These are phyloP conservation scores for Fusarium chaquense DNA, from an alignment of 2,329 filamentous ascomycete genomes.

Conservation along the genomic window DNA sequence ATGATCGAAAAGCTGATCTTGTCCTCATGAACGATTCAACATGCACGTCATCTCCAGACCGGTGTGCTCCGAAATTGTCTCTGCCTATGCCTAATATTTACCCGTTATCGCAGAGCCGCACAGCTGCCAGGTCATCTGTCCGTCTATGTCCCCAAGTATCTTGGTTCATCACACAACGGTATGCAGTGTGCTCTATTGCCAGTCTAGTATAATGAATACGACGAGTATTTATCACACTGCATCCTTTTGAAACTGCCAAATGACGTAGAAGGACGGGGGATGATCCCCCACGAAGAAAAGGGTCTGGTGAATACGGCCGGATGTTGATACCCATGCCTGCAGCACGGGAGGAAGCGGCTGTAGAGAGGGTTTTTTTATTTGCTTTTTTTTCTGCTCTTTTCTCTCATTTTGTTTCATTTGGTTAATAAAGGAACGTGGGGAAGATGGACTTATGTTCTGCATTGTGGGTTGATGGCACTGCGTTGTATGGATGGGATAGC, in stretches of 20 bases:
- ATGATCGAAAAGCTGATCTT: not conserved
- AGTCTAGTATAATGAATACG: not conserved
- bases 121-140: not conserved
- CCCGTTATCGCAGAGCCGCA: constrained; percentile 18
- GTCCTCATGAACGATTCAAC: not conserved
- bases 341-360: constrained; percentile 22
- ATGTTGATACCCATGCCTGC: not conserved
- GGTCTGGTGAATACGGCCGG: constrained; percentile 1
- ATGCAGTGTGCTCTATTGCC: not conserved
- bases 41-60: constrained; percentile 19
- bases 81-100: not conserved
- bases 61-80: not conserved
- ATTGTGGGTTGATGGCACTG: constrained; percentile 15
- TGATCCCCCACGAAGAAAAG: constrained; percentile 28
- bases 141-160: not conserved
- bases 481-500: not conserved
- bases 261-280: constrained; percentile 20
- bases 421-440: constrained; percentile 15
- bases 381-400: not conserved
- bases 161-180: not conserved
- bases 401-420: not conserved
- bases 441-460: constrained; percentile 26
- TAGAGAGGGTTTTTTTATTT: constrained; percentile 4
- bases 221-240: not conserved
- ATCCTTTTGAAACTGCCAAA: constrained; percentile 1